A percentile compares a stretch with the other conserved stretches of the same genome.
phyloP scores from a whole-genome alignment of 176 grass and related monocot species.

The Bolboschoenus planiculmis region DNA sequence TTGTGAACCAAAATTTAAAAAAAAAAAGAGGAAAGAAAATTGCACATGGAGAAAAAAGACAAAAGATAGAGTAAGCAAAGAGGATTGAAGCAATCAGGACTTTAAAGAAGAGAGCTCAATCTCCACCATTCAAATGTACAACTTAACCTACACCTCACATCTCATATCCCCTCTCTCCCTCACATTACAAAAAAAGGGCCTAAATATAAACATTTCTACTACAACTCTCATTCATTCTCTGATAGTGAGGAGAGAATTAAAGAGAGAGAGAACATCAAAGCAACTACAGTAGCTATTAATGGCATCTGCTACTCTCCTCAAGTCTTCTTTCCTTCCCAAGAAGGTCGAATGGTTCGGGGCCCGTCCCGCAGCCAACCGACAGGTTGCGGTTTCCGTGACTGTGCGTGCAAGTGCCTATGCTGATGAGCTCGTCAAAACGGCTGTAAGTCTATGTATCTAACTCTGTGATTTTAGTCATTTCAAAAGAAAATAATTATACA shows the following conservation, averaged over 20 bases:
- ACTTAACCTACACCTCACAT: constrained; percentile 63
- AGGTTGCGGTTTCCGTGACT: constrained; percentile 55
- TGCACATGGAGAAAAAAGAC: constrained; percentile 31
- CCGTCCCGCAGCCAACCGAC: constrained; percentile 32
- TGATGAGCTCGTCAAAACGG: constrained; percentile 87
- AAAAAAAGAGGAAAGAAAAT: background rate
- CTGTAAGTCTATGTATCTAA: constrained; percentile 42
- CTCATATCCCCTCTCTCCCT: constrained; percentile 60
- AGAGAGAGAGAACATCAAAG: constrained; percentile 24
- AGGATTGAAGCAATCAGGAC: constrained; percentile 52
- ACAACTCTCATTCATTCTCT: constrained; percentile 43
- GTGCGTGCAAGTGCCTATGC: constrained; percentile 66
- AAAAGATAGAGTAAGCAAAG: constrained; percentile 42
- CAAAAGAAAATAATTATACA: background rate
- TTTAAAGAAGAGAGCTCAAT: constrained; percentile 18
- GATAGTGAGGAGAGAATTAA: constrained; percentile 29
- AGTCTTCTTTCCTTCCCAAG: constrained; percentile 97
- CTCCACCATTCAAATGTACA: constrained; percentile 63
- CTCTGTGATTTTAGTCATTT: background rate
- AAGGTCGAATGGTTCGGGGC: constrained; percentile 61
- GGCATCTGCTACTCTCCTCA: constrained; percentile 91
- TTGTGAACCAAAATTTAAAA: constrained; percentile 14
- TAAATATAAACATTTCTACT: constrained; percentile 42
- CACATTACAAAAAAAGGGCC: constrained; percentile 27
- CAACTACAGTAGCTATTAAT: constrained; percentile 51